Evolutionary conservation across 345 rosid species (phyloP), one percentile per base, ranked within the genome.

Genomic region (Hibiscus syriacus): DNA sequence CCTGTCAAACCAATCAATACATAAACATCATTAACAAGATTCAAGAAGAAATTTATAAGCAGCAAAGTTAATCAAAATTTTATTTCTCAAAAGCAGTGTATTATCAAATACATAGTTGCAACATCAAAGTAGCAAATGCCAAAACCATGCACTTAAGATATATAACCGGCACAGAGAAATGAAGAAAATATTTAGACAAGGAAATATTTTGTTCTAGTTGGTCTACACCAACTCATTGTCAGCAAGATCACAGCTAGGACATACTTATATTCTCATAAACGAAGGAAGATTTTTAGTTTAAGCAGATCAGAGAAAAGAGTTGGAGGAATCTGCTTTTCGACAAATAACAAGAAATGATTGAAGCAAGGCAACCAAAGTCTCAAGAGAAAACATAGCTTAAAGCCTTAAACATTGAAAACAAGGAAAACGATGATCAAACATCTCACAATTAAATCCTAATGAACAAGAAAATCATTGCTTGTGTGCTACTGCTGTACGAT

Each of bases 1-100:
- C 86, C 99, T 94, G 84, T 46, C 45, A 62, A 82, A 53, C 50
- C 83, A 75, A 75, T 26, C 54, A 43, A 68, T 36, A 73, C 23
- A 72, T 41, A 60, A 75, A 64, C 61, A 57, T 45, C 32, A 59
- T 64, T 29, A 69, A 71, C 32, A 67, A 5, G 26, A 66, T 56
- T 68, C 58, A 27, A 63, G 56, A 25, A 50, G 32, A 29, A 52
- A 46, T 9, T 45, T 64, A 34, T 14, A 55, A 57, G 71, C 66
- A 72, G 71, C 60, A 71, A 68, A 53, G 30, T 52, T 27, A 30
- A 55, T 27, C 32, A 10, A 29, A 16, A 17, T 63, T 25, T 17
- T 10, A 12, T 60, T 23, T 64, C 38, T 45, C 29, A 2, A 26
- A 26, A 64, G 6, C 16, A 3, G 32, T 41, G 53, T 25, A 62